Base-by-base conservation (phyloP, 2,329 filamentous ascomycete species). In the Huntiella decipiens region DNA sequence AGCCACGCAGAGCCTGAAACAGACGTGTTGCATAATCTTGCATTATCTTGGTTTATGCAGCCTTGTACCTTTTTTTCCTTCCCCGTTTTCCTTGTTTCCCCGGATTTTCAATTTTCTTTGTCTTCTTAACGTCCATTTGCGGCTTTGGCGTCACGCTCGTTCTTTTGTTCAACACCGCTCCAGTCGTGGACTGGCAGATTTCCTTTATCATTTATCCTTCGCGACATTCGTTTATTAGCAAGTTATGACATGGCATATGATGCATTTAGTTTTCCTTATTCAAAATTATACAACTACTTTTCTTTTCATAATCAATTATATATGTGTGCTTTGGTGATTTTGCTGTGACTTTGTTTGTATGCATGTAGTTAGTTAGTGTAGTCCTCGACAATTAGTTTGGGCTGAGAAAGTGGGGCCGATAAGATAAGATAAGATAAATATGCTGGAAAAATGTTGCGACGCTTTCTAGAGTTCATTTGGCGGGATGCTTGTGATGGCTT, bases 231-330 rank as follows among this genome's bases (percentile, higher is more conserved):
- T 15, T 41, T 31, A 35, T 32, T 35, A 10, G 12, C 12, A 11
- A 41, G 35, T 46, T 36, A 43, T 32, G 40, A 43, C 33, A 28
- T 28, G 28, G 40, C 40, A 43, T 32, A 43, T 43, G 40, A 43
- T 43, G 40, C 40, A 43, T 16, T 34, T 43, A 34, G 13, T 34
- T 43, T 34, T 35, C 37, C 13, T 38, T 40, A 16, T 19, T 39
- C 32, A n/a, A 13, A 31, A 31, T 33, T 16, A 16, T 32, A 43
- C 28, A 43, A 31, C 12, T 28, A 43, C 15, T 43, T n/a, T 34
- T 32, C n/a, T 32, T 33, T 19, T 12, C 13, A 28, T 43, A 15
- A 19, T 32, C 11, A 10, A 33, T 16, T 40, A 34, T 11, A 17
- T 34, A n/a, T 17, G 22, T 19, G 22, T 28, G n/a, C n/a, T 10